phyloP scores from a whole-genome alignment of 176 grass and related monocot genomes.

The Leersia perrieri region DNA sequence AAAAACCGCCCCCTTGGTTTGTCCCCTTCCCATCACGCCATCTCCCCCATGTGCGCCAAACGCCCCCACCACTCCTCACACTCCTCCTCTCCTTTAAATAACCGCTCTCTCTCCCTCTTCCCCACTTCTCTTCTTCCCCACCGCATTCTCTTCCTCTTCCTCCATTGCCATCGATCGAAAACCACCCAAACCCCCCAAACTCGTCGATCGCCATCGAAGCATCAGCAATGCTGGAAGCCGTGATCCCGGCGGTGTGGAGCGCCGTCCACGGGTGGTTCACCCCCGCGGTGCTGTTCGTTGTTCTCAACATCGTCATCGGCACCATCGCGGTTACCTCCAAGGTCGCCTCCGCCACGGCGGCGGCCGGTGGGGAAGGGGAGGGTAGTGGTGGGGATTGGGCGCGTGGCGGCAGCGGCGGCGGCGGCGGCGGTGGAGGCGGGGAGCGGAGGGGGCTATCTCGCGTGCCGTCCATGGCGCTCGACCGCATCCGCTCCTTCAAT shows the following conservation, averaged over 20 bases:
- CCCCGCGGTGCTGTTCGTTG: slow-evolving; percentile 71
- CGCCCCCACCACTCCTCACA: slow-evolving; percentile 2
- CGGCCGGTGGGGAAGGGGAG: not conserved
- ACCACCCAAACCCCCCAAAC: slow-evolving; percentile 18
- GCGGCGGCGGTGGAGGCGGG: not conserved
- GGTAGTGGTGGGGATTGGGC: not conserved
- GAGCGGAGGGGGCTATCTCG: slow-evolving; percentile 37
- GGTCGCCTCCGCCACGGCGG: not conserved
- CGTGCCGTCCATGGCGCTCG: slow-evolving; percentile 65
- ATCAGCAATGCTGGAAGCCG: slow-evolving; percentile 51
- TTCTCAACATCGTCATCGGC: slow-evolving; percentile 94
- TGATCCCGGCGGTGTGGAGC: slow-evolving; percentile 58
- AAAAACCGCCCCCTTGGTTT: not conserved
- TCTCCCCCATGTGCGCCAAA: slow-evolving; percentile 35
- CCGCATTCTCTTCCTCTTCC: not conserved
- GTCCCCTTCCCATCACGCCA: not conserved
- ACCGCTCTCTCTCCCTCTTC: not conserved
- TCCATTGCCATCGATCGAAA: not conserved
- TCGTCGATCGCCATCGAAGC: not conserved
- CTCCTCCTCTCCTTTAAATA: slow-evolving; percentile 34
- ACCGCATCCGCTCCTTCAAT: slow-evolving; percentile 71
- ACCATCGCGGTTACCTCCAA: slow-evolving; percentile 93
- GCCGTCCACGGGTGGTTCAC: slow-evolving; percentile 75
- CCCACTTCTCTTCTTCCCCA: slow-evolving; percentile 1
- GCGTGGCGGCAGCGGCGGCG: not conserved